Base-by-base conservation (phyloP, 768 basidiomycete species). In the Phylloporus sp. region DNA sequence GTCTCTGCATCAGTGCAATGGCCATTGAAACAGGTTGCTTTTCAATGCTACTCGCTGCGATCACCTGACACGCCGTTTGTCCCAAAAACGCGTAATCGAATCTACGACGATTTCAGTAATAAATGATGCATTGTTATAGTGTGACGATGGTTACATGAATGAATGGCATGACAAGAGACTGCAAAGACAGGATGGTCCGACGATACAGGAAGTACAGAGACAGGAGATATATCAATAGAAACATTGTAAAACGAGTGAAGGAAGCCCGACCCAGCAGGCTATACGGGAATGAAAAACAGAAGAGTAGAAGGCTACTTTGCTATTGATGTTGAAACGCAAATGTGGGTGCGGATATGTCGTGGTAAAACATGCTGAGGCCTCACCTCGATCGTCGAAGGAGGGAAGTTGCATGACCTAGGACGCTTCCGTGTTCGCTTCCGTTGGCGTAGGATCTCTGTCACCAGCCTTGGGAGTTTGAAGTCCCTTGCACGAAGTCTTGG, bases 401-500 rank as follows among this genome's bases (percentile, higher is more conserved):
- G 10, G 24, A 40, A 13, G 16, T 2, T 22, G 31, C 29, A 27
- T 6, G 36, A 22, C 41, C 29, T 47, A 53, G 63, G 57, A 45
- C 6, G 60, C 62, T 41, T 53, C 54, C 11, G 47, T 18, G 49
- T 50, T 50, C 53, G 62, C 57, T 56, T 65, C 56, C 54, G 53
- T 27, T 44, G 15, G 32, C 15, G 11, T 34, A 15, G 3, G 34
- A 24, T 7, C 58, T 24, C 23, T 18, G n/a, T 41, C 42, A 24
- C 49, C 23, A 15, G 51, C 13, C 42, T 57, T 66, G 18, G 55
- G 47, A 32, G 45, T 47, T 28, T 67, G 67, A 11, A n/a, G 41
- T 45, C 22, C 59, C 57, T 61, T 69, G 54, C 67, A 70, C 26
- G 50, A 45, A 1, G 48, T 59, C 56, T 65, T 67, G 53, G 53